Evolutionary conservation across 2,329 filamentous ascomycete species (phyloP).

Genomic region (Fusarium redolens): DNA sequence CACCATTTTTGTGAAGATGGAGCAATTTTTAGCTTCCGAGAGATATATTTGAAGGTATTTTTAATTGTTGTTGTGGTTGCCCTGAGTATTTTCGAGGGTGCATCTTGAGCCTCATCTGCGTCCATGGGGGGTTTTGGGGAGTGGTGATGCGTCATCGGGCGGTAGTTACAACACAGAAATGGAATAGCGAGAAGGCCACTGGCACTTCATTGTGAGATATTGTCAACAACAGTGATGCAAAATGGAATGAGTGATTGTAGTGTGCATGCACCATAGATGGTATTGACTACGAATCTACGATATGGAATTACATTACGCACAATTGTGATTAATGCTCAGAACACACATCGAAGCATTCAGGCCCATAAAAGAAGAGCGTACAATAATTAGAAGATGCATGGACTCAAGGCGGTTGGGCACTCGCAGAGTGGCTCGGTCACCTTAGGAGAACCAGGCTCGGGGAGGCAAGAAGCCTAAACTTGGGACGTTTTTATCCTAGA

Average conservation of each 20-base stretch:
- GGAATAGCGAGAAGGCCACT: rapidly evolving
- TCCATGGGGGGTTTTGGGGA: neutral
- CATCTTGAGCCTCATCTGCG: neutral
- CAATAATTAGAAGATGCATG: neutral
- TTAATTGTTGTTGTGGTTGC: constrained; percentile 30
- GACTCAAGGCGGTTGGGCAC: neutral
- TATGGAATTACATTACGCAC: neutral
- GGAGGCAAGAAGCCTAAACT: neutral
- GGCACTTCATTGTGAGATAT: rapidly evolving
- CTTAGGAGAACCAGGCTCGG: constrained; percentile 12
- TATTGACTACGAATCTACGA: neutral
- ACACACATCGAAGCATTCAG: rapidly evolving
- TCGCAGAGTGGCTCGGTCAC: neutral
- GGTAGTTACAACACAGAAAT: neutral
- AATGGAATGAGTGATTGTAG: neutral
- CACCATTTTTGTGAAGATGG: neutral
- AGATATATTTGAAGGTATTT: constrained; percentile 1
- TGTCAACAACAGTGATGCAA: too few relatives aligned
- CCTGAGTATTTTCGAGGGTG: constrained; percentile 16
- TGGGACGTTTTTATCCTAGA: neutral
- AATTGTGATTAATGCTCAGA: rapidly evolving
- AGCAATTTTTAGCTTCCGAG: neutral
- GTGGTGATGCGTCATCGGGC: neutral
- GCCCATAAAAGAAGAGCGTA: rapidly evolving
- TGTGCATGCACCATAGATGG: neutral